phyloP scores from a whole-genome alignment of 2,329 filamentous ascomycete species.

The Claviceps pazoutovae region DNA sequence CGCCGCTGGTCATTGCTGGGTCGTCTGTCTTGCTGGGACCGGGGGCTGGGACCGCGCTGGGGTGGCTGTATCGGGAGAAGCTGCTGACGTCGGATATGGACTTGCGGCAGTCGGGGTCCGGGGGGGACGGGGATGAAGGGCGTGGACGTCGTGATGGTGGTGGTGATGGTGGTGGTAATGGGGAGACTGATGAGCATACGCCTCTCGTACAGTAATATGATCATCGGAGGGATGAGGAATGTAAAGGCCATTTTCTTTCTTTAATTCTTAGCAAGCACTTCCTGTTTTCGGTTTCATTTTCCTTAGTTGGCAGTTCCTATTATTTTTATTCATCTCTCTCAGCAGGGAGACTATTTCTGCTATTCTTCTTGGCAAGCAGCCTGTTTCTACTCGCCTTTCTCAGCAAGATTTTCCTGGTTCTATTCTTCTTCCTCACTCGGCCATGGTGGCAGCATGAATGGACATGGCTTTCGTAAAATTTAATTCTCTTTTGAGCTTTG shows the following conservation, averaged over 20 bases:
- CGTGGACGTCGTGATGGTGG: slow-evolving; percentile 7
- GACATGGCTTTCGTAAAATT: no score
- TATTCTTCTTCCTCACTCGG: neutral
- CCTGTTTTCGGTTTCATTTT: neutral
- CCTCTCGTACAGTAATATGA: slow-evolving; percentile 16
- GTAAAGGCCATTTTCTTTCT: neutral
- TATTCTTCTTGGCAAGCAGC: neutral
- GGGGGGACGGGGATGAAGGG: slow-evolving; percentile 9
- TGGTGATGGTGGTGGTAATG: neutral
- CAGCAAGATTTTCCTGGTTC: neutral
- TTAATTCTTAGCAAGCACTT: neutral
- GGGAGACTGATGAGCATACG: slow-evolving; percentile 17
- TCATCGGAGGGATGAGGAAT: neutral
- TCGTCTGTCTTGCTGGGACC: slow-evolving; percentile 21
- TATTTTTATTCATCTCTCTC: no score
- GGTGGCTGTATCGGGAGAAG: slow-evolving; percentile 26
- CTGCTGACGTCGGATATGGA: slow-evolving; percentile 15
- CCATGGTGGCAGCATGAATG: neutral
- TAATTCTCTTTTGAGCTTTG: neutral
- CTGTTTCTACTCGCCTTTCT: neutral
- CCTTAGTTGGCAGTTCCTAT: neutral
- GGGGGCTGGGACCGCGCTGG: slow-evolving; percentile 23
- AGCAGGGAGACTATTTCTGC: neutral
- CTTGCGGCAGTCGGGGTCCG: slow-evolving; percentile 6
- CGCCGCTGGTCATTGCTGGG: slow-evolving; percentile 18